Percentiles rank a stretch among this genome's conserved stretches.
These are phyloP conservation scores for Alloteropsis angusta DNA, from an alignment of 202 grass and related monocot species.

Conservation along the genomic window DNA sequence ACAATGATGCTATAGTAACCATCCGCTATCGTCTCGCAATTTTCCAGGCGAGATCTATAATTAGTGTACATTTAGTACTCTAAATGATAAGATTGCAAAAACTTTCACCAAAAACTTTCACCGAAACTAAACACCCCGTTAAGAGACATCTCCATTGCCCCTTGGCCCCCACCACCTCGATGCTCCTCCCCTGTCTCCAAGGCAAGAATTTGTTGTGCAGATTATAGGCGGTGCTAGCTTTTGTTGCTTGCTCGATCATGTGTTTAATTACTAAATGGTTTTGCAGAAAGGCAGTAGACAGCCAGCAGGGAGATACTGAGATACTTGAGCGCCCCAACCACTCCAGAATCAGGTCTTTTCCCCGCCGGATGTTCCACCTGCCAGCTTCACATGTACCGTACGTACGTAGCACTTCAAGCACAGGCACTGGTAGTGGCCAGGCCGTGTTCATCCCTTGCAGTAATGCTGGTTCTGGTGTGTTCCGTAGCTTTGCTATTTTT, in stretches of 20 bases:
- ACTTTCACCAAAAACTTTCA: no score
- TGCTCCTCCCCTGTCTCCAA: slow-evolving; percentile 8
- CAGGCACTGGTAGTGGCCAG: not conserved
- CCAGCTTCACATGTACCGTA: not conserved
- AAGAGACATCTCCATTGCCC: not conserved
- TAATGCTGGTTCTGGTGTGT: not conserved
- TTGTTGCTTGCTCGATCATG: not conserved
- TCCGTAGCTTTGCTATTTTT: not conserved
- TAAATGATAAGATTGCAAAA: no score
- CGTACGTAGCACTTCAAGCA: not conserved
- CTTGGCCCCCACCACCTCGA: not conserved
- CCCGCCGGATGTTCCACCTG: not conserved
- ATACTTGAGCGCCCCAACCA: slow-evolving; percentile 22
- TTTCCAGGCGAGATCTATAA: no score
- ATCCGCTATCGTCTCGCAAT: no score
- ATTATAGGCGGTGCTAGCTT: not conserved
- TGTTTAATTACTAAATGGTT: not conserved
- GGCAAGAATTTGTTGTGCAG: slow-evolving; percentile 29
- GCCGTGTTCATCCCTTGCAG: not conserved
- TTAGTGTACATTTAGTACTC: no score
- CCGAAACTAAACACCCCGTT: no score
- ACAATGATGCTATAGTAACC: no score
- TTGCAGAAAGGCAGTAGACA: not conserved
- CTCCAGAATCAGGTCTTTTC: slow-evolving; percentile 37
- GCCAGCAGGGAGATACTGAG: not conserved